Conservation (phyloP, 2,329 filamentous ascomycete genomes). For the Hansfordia pulvinata region DNA sequence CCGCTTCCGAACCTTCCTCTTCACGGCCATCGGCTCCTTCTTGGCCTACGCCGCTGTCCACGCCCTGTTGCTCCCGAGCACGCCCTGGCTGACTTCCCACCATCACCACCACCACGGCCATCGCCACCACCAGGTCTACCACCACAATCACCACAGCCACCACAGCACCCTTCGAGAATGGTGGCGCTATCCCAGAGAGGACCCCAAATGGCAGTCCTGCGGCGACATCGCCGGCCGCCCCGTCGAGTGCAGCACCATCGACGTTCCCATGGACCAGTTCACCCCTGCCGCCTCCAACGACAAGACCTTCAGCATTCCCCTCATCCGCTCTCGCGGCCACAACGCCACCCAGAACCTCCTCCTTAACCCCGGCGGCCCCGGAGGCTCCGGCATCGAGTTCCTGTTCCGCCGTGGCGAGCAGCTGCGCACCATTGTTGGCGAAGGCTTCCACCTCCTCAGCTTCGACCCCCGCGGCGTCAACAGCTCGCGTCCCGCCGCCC, state of each 20-base stretch:
- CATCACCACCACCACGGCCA: too few species aligned
- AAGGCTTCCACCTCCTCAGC: constrained; percentile 28
- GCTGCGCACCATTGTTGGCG: constrained; percentile 23
- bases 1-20: too few species aligned
- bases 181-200: constrained; percentile 19
- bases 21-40: too few species aligned
- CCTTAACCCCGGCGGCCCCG: constrained; percentile 34
- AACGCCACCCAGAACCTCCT: constrained; percentile 28
- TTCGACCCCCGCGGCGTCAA: constrained; percentile 35
- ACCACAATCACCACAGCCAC: too few species aligned
- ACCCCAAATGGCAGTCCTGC: constrained; percentile 23
- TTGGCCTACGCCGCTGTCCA: too few species aligned
- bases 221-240: constrained; percentile 20
- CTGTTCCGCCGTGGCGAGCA: constrained; percentile 19
- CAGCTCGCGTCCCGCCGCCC: constrained; percentile 17
- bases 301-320: constrained; percentile 27
- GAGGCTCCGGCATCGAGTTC: constrained; percentile 24
- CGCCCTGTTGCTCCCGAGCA: too few species aligned
- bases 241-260: constrained; percentile 27
- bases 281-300: constrained; percentile 14
- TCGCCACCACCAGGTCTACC: too few species aligned
- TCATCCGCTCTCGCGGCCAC: constrained; percentile 27
- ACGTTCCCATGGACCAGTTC: constrained; percentile 33
- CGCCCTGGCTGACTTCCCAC: too few species aligned
- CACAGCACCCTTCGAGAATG: too few species aligned